Evolutionary conservation across 2,329 filamentous ascomycete species (phyloP).

Genomic region (Cladorrhinum sp.): DNA sequence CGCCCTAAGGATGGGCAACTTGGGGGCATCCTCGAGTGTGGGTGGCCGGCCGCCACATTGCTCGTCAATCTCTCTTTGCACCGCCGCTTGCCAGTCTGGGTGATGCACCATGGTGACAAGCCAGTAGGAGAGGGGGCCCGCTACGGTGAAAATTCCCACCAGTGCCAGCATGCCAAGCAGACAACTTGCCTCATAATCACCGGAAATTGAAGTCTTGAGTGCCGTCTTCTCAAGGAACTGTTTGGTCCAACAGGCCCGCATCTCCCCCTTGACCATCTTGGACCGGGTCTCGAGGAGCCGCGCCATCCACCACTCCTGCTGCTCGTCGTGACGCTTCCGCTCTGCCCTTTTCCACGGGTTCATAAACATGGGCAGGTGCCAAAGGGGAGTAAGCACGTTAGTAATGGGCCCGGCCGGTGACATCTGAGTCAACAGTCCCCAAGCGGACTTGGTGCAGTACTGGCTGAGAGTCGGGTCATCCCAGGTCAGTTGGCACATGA

Average conservation of each 20-base stretch:
- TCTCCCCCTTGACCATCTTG: slow-evolving; percentile 40
- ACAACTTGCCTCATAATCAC: slow-evolving; percentile 28
- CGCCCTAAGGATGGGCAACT: slow-evolving; percentile 42
- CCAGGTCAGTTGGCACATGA: slow-evolving; percentile 54
- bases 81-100: slow-evolving; percentile 44
- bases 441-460: slow-evolving; percentile 49
- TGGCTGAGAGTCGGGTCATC: slow-evolving; percentile 48
- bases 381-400: slow-evolving; percentile 54
- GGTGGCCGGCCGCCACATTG: slow-evolving; percentile 41
- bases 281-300: slow-evolving; percentile 37
- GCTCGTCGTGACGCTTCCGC: slow-evolving; percentile 50
- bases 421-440: slow-evolving; percentile 57
- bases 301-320: slow-evolving; percentile 52
- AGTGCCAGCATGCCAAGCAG: slow-evolving; percentile 38
- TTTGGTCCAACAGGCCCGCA: slow-evolving; percentile 40
- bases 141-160: slow-evolving; percentile 38
- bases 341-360: slow-evolving; percentile 55
- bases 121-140: slow-evolving; percentile 37
- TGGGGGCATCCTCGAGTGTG: slow-evolving; percentile 41
- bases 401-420: slow-evolving; percentile 56
- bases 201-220: slow-evolving; percentile 25
- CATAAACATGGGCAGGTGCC: slow-evolving; percentile 47
- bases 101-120: slow-evolving; percentile 46
- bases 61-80: slow-evolving; percentile 45
- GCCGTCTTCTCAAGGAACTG: slow-evolving; percentile 39